Conservation (phyloP, 495 filamentous ascomycete species). For the Jackrogersella multiformis region DNA sequence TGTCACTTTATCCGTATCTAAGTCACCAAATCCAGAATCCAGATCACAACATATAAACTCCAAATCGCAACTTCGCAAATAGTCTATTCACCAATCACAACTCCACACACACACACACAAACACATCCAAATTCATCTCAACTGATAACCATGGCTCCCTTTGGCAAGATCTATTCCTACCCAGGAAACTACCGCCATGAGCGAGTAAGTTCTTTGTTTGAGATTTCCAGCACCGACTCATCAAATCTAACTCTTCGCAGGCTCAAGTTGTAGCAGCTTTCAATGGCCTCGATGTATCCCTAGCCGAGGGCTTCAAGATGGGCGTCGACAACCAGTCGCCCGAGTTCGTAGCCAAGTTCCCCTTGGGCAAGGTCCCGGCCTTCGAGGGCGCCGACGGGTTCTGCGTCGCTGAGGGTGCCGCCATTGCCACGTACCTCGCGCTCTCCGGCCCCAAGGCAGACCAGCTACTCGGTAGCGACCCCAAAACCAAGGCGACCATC, state of each 20-base stretch:
- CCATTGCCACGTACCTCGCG: constrained; percentile 65
- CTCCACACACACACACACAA: neutral
- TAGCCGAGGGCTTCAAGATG: constrained; percentile 53
- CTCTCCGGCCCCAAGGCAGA: constrained; percentile 59
- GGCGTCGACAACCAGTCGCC: constrained; percentile 58
- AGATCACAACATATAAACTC: constrained; percentile 38
- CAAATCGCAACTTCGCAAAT: constrained; percentile 25
- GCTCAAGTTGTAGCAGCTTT: constrained; percentile 61
- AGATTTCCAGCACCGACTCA: neutral
- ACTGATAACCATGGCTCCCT: constrained; percentile 62
- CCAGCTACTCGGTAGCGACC: constrained; percentile 61
- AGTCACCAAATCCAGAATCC: too few relatives aligned
- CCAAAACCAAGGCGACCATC: constrained; percentile 59
- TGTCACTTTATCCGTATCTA: constrained; percentile 1
- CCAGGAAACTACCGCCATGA: constrained; percentile 58
- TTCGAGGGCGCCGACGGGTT: constrained; percentile 65
- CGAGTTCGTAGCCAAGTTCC: constrained; percentile 68
- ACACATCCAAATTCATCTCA: neutral
- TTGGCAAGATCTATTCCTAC: constrained; percentile 63
- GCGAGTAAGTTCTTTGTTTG: constrained; percentile 51
- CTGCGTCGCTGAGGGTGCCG: constrained; percentile 60
- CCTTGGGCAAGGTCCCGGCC: constrained; percentile 67
- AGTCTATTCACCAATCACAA: neutral
- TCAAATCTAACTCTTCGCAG: constrained; percentile 43
- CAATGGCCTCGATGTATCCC: constrained; percentile 58